Conservation (phyloP, 106 monocot genomes). For the Hemerocallis citrina region DNA sequence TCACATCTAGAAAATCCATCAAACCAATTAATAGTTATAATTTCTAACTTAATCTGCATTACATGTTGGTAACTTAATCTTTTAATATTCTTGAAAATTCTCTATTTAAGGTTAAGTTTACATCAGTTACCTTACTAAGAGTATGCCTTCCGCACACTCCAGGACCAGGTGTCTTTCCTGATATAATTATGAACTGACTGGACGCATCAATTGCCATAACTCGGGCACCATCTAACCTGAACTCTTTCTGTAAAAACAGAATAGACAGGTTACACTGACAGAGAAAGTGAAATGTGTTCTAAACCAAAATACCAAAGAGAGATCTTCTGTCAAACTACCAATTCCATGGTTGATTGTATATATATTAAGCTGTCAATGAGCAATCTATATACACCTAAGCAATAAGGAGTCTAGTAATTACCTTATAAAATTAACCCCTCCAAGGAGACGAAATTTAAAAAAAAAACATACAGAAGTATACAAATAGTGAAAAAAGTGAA, state of each 20-base stretch:
- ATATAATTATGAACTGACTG: conserved; percentile 45
- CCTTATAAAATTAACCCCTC: neutral
- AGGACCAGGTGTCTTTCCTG: conserved; percentile 35
- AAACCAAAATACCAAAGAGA: no score
- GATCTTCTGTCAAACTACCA: neutral
- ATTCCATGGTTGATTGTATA: neutral
- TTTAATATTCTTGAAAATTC: no score
- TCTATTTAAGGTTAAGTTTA: no score
- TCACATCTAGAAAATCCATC: no score
- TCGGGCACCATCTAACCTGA: conserved; percentile 58
- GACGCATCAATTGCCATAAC: conserved; percentile 69
- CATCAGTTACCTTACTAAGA: conserved; percentile 76
- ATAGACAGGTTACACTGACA: neutral
- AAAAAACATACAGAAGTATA: neutral
- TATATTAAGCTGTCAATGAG: neutral
- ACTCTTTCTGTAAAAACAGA: conserved; percentile 46
- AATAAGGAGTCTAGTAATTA: no score
- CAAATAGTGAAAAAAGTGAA: neutral
- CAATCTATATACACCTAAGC: neutral
- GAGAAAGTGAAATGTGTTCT: neutral
- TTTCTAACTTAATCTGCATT: no score
- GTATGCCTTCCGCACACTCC: conserved; percentile 42
- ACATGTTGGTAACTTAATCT: no score
- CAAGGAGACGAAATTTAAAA: neutral
- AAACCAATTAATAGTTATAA: no score